These are phyloP conservation scores for Teunomyces gatunensis DNA, from an alignment of 805 yeast species.

Conservation along the genomic window DNA sequence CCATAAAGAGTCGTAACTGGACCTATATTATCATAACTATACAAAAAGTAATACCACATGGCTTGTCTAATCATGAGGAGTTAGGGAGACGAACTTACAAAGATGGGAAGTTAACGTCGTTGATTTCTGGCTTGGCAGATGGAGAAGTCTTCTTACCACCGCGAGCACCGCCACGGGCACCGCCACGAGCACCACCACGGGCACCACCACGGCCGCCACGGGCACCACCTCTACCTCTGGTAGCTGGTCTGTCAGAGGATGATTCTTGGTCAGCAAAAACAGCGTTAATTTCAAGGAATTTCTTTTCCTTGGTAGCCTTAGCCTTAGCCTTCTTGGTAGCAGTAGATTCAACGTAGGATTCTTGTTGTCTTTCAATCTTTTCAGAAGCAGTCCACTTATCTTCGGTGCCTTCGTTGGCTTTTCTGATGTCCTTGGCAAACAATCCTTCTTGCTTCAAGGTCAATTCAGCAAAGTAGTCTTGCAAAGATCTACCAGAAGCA, in stretches of 20 bases:
- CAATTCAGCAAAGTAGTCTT: slow-evolving; percentile 79
- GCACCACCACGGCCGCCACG: slow-evolving; percentile 28
- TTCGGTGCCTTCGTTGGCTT: slow-evolving; percentile 60
- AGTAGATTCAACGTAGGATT: slow-evolving; percentile 57
- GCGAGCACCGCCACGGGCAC: slow-evolving; percentile 17
- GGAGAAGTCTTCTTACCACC: slow-evolving; percentile 7
- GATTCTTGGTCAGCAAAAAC: slow-evolving; percentile 58
- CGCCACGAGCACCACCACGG: slow-evolving; percentile 13
- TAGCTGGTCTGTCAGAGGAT: slow-evolving; percentile 19
- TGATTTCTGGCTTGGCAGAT: slow-evolving; percentile 38
- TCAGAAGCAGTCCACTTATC: slow-evolving; percentile 54
- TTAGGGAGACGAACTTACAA: slow-evolving; percentile 29
- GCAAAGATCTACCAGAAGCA: slow-evolving; percentile 65
- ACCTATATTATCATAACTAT: slow-evolving; percentile 9
- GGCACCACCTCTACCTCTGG: slow-evolving; percentile 31
- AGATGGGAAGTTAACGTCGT: slow-evolving; percentile 74
- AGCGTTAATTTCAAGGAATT: slow-evolving; percentile 70
- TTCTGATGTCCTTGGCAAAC: slow-evolving; percentile 37
- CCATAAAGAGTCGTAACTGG: neutral
- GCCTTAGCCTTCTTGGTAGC: slow-evolving; percentile 63
- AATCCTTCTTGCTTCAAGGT: slow-evolving; percentile 44
- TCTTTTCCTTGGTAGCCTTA: slow-evolving; percentile 82
- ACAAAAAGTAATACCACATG: slow-evolving; percentile 6
- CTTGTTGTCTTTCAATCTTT: slow-evolving; percentile 63
- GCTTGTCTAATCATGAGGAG: neutral